Percentiles rank a stretch among this genome's conserved stretches.
These are phyloP conservation scores for Teratosphaeria gauchensis DNA, from an alignment of 2,329 filamentous ascomycete genomes.

Conservation along the genomic window DNA sequence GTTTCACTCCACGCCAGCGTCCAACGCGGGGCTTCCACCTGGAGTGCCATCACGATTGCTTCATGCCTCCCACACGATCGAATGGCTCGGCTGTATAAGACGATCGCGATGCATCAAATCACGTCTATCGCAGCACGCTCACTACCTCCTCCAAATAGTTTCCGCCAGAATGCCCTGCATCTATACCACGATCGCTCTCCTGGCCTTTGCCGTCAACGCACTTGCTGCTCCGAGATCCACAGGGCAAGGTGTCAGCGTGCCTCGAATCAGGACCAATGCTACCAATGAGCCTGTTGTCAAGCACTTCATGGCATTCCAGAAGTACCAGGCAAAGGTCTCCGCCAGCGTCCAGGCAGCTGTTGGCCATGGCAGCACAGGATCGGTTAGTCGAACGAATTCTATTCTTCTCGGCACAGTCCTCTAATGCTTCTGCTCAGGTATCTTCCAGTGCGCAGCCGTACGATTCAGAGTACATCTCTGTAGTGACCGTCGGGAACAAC, in stretches of 20 bases:
- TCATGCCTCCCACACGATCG: neutral
- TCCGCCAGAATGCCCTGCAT: neutral
- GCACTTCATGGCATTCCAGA: neutral
- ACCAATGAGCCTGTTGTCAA: neutral
- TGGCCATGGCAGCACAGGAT: neutral
- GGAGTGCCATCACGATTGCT: neutral
- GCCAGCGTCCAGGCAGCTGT: neutral
- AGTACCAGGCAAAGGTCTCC: neutral
- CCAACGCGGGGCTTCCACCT: neutral
- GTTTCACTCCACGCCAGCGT: neutral
- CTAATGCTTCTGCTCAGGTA: conserved; percentile 28
- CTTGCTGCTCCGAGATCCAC: neutral
- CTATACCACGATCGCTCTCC: neutral
- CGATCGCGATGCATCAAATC: neutral
- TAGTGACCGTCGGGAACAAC: conserved; percentile 55
- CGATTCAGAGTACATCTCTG: conserved; percentile 35
- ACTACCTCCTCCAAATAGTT: neutral
- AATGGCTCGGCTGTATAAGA: neutral
- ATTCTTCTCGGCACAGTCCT: conserved; percentile 5
- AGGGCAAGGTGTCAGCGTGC: neutral
- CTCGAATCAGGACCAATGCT: neutral
- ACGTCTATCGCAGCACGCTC: neutral
- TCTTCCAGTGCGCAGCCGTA: conserved; percentile 29
- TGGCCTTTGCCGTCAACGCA: neutral
- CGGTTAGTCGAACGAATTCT: neutral